Percentiles rank a stretch among this genome's conserved stretches.
phyloP scores from a whole-genome alignment of 1,284 basidiomycete species.

The Ganoderma leucocontextum region DNA sequence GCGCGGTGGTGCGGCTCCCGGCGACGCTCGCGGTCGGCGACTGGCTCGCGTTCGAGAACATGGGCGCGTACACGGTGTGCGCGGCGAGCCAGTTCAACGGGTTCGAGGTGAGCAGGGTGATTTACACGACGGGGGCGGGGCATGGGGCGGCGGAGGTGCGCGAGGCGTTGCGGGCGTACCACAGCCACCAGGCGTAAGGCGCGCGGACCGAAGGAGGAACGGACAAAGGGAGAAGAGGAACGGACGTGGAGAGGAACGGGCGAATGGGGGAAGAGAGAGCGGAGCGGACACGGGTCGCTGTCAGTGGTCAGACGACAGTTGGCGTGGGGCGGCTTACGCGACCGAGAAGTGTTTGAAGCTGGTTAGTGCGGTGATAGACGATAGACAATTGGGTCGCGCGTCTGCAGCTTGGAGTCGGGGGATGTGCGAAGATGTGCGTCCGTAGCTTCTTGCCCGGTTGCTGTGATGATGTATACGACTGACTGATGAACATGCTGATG shows the following conservation, averaged over 20 bases:
- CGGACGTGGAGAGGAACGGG: background rate
- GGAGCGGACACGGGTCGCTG: background rate
- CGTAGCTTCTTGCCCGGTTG: conserved; percentile 1
- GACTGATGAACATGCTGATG: conserved; percentile 1
- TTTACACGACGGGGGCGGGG: conserved; percentile 54
- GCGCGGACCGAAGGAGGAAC: background rate
- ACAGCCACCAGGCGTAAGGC: conserved; percentile 10
- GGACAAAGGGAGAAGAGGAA: background rate
- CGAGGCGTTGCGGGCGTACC: conserved; percentile 43
- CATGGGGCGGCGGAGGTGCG: conserved; percentile 47
- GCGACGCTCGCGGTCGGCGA: conserved; percentile 71
- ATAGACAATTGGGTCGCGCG: background rate
- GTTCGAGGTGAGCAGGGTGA: conserved; percentile 54
- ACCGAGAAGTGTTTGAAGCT: background rate
- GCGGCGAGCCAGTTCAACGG: conserved; percentile 81
- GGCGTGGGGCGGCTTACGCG: conserved; percentile 6
- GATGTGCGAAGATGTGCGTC: conserved; percentile 1
- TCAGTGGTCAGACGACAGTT: background rate
- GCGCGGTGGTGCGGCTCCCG: conserved; percentile 57
- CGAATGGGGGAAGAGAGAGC: background rate
- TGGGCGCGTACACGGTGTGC: conserved; percentile 85
- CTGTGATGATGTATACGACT: background rate
- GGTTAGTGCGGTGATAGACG: conserved; percentile 8
- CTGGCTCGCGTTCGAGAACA: conserved; percentile 81
- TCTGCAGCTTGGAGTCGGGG: background rate